A percentile compares a stretch with the other conserved stretches of the same genome.
Evolutionary conservation across 495 filamentous ascomycete genomes (phyloP).

Genomic region (Xylaria curta): DNA sequence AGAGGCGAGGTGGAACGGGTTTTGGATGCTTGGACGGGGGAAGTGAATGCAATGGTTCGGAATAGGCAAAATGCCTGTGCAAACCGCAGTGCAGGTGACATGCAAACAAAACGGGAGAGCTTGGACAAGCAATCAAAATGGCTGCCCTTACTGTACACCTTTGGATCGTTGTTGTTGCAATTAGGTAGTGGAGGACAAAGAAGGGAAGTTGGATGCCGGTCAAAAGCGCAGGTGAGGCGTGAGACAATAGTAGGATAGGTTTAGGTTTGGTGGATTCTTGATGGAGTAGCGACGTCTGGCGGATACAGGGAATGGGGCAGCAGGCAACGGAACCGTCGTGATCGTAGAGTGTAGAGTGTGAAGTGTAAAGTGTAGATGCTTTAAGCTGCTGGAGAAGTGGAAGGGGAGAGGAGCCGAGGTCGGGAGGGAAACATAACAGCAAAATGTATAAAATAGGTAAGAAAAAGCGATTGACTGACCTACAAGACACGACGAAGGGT

Average conservation of each 20-base stretch:
- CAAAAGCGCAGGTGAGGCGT: constrained; percentile 1
- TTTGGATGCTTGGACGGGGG: neutral
- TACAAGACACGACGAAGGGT: constrained; percentile 12
- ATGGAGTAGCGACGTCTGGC: constrained; percentile 7
- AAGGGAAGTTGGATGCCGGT: neutral
- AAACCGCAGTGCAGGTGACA: constrained; percentile 3
- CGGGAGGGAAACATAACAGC: constrained; percentile 1
- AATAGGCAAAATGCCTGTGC: constrained; percentile 16
- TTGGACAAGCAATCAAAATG: neutral
- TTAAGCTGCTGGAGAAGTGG: neutral
- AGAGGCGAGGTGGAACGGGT: constrained; percentile 14
- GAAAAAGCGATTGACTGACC: neutral
- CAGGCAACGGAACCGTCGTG: neutral
- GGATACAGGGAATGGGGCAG: neutral
- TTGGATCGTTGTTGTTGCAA: constrained; percentile 2
- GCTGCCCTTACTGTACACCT: constrained; percentile 10
- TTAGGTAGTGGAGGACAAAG: constrained; percentile 21
- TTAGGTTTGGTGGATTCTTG: neutral
- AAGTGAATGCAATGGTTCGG: neutral
- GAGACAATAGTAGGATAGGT: neutral
- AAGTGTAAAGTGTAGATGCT: too few relatives aligned
- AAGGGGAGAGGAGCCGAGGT: constrained; percentile 16
- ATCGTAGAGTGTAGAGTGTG: neutral
- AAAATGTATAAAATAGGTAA: neutral
- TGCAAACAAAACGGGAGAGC: neutral